Evolutionary conservation across 2,329 filamentous ascomycete genomes (phyloP).

Genomic region (Clathrospora elynae): DNA sequence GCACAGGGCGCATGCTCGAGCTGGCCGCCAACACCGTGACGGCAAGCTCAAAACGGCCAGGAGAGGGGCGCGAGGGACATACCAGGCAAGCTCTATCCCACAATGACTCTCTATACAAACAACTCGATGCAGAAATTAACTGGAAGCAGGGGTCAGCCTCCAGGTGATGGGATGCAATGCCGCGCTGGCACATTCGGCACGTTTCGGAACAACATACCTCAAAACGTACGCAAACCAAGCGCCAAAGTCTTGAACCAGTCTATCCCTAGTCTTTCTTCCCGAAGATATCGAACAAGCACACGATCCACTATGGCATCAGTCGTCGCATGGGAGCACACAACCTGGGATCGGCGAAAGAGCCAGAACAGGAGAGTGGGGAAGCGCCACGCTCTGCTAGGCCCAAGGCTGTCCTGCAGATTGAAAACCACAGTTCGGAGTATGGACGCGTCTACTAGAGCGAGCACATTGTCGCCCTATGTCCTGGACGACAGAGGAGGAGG

Average conservation of each 20-base stretch:
- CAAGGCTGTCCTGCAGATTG: conserved; percentile 39
- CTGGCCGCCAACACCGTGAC: conserved; percentile 2
- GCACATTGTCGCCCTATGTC: conserved; percentile 46
- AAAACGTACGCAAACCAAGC: conserved; percentile 45
- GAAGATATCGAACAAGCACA: conserved; percentile 44
- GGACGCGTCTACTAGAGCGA: conserved; percentile 42
- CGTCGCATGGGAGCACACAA: conserved; percentile 42
- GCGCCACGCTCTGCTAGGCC: conserved; percentile 44
- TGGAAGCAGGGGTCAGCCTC: conserved; percentile 33
- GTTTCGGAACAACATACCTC: conserved; percentile 36
- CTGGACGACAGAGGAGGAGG: conserved; percentile 36
- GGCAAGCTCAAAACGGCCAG: conserved; percentile 1
- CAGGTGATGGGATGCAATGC: conserved; percentile 7
- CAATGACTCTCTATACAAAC: conserved; percentile 33
- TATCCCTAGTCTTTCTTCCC: conserved; percentile 50
- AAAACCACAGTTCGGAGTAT: conserved; percentile 33
- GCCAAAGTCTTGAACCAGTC: conserved; percentile 50
- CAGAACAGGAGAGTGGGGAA: conserved; percentile 44
- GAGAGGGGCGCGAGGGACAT: conserved; percentile 16
- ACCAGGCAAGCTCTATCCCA: conserved; percentile 39
- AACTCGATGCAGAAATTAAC: conserved; percentile 35
- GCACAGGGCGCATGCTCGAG: background rate
- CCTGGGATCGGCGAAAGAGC: conserved; percentile 36
- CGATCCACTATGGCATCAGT: conserved; percentile 45
- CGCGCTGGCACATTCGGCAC: conserved; percentile 8